Evolutionary conservation across 2,329 filamentous ascomycete genomes (phyloP).

Genomic region (Cordyceps fumosorosea): DNA sequence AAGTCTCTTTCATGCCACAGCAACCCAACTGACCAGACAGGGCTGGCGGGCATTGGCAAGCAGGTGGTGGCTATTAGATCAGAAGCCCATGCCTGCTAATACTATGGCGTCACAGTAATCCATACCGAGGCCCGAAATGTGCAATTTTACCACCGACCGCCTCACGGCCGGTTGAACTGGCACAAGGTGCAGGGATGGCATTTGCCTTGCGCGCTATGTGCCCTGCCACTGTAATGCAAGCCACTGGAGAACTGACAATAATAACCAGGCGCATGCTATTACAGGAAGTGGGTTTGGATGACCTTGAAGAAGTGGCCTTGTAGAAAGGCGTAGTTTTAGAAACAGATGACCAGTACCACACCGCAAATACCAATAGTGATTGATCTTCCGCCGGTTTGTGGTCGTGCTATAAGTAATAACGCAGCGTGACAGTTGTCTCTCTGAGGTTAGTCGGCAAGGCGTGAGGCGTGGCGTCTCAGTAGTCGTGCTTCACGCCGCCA

Average conservation of each 20-base stretch:
- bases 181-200: too few species aligned
- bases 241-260: neutral
- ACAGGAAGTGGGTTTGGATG: neutral
- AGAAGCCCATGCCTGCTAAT: neutral
- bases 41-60: neutral
- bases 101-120: neutral
- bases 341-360: neutral
- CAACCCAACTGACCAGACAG: neutral
- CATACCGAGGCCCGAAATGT: neutral
- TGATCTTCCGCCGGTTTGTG: neutral
- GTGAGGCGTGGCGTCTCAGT: neutral
- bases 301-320: neutral
- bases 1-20: neutral
- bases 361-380: neutral
- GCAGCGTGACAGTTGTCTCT: neutral
- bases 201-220: neutral
- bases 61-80: neutral
- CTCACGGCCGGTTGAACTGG: neutral
- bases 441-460: neutral
- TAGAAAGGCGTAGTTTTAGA: neutral
- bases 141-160: neutral
- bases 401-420: neutral
- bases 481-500: constrained; percentile 2
- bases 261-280: neutral
- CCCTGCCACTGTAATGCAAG: neutral